A percentile compares a stretch with the other conserved stretches of the same genome.
These are phyloP conservation scores for Amoebophrya sp. DNA, from an alignment of 169 alveolate genomes.

Conservation along the genomic window DNA sequence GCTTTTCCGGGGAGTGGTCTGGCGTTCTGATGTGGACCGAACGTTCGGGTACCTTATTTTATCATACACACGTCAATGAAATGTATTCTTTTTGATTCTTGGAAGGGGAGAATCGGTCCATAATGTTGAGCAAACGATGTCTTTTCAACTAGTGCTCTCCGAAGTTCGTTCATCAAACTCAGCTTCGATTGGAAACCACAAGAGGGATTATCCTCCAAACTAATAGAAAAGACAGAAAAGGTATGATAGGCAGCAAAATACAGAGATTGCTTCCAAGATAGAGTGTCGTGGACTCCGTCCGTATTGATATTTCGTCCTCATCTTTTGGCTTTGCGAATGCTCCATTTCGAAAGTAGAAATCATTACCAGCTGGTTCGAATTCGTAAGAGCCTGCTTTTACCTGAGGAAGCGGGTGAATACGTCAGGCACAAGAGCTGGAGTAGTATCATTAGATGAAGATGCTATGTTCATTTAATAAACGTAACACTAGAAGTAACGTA, in stretches of 20 bases:
- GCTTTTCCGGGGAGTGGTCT: background rate
- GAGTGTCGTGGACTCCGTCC: constrained; percentile 21
- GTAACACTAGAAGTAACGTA: background rate
- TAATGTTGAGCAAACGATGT: too few relatives aligned
- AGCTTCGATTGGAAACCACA: background rate
- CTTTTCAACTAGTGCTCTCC: background rate
- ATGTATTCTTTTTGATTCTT: background rate
- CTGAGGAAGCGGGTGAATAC: background rate
- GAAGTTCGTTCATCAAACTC: background rate
- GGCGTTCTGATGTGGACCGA: background rate
- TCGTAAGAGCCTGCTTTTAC: background rate
- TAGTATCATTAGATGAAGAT: background rate
- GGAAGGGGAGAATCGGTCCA: background rate
- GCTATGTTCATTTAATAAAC: background rate
- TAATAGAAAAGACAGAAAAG: too few relatives aligned
- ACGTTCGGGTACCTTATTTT: background rate
- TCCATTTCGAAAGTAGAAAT: background rate
- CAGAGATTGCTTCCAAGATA: background rate
- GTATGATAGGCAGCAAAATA: background rate
- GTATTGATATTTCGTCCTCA: background rate
- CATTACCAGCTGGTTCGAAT: background rate
- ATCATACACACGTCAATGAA: background rate
- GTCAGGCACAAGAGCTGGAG: background rate
- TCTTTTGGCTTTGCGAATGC: background rate
- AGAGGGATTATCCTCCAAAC: background rate